These are phyloP conservation scores for Termitomyces sp. DNA, from an alignment of 768 basidiomycete species.

Conservation along the genomic window DNA sequence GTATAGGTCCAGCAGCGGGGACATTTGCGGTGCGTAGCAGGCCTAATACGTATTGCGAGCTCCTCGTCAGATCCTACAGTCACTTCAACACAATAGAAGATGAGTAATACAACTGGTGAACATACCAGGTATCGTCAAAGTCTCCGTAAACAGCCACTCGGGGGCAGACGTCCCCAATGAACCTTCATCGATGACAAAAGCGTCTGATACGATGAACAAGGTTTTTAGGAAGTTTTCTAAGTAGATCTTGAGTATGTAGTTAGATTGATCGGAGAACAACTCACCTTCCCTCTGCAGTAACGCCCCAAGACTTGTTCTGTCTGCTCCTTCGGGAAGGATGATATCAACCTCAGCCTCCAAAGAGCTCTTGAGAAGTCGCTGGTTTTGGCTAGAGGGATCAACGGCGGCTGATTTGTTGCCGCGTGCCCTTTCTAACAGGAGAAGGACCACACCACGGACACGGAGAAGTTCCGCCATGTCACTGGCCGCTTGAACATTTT, in stretches of 20 bases:
- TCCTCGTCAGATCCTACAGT: conserved; percentile 22
- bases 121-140: conserved; percentile 41
- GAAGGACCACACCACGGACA: conserved; percentile 56
- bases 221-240: conserved; percentile 63
- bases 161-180: conserved; percentile 32
- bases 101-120: neutral
- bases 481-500: conserved; percentile 43
- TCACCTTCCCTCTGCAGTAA: conserved; percentile 41
- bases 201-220: conserved; percentile 80
- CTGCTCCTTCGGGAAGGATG: conserved; percentile 35
- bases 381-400: neutral
- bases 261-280: neutral
- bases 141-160: conserved; percentile 44
- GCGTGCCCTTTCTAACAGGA: conserved; percentile 72
- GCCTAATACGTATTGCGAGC: conserved; percentile 50
- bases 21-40: conserved; percentile 65
- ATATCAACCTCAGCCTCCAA: conserved; percentile 74
- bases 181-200: conserved; percentile 40
- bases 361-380: conserved; percentile 61
- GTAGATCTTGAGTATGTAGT: neutral
- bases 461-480: conserved; percentile 62
- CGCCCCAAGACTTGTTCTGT: conserved; percentile 19
- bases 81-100: neutral
- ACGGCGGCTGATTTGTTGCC: conserved; percentile 56
- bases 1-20: conserved; percentile 89